Percentiles rank a stretch among this genome's conserved stretches.
Conservation (phyloP, 179 eudicot species). For the Silene vulgaris region DNA sequence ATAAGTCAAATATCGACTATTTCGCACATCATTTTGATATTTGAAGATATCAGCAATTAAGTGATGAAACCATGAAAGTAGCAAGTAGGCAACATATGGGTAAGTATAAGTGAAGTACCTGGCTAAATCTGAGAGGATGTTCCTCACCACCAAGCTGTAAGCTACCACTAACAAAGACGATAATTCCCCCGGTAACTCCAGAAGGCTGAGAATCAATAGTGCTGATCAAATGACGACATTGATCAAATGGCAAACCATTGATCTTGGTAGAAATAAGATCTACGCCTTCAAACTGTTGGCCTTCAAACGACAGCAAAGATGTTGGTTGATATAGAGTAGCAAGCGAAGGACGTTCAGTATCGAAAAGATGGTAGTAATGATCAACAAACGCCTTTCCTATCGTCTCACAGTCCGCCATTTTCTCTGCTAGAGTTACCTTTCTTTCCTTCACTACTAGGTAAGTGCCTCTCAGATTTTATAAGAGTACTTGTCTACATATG, state of each 20-base stretch:
- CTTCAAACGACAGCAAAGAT: constrained; percentile 74
- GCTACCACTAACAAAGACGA: constrained; percentile 79
- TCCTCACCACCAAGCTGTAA: constrained; percentile 67
- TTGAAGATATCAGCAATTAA: no score
- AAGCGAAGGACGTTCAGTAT: constrained; percentile 49
- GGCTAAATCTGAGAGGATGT: constrained; percentile 72
- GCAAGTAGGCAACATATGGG: no score
- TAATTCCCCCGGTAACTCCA: constrained; percentile 47
- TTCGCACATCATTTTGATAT: no score
- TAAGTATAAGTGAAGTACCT: constrained; percentile 34
- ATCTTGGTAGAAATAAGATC: constrained; percentile 55
- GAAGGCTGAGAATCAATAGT: constrained; percentile 78
- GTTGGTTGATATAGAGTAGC: constrained; percentile 54
- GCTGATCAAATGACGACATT: constrained; percentile 66
- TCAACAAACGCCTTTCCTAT: constrained; percentile 73
- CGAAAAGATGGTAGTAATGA: constrained; percentile 68
- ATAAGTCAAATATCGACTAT: no score
- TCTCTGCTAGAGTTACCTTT: not conserved
- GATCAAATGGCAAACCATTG: constrained; percentile 58
- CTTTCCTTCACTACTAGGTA: not conserved
- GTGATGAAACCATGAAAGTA: no score
- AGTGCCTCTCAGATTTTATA: not conserved
- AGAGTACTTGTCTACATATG: not conserved
- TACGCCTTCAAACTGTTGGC: constrained; percentile 51
- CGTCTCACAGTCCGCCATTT: constrained; percentile 60